Evolutionary conservation across 352 stramenopile species (phyloP).

Genomic region (Lagenidium giganteum): DNA sequence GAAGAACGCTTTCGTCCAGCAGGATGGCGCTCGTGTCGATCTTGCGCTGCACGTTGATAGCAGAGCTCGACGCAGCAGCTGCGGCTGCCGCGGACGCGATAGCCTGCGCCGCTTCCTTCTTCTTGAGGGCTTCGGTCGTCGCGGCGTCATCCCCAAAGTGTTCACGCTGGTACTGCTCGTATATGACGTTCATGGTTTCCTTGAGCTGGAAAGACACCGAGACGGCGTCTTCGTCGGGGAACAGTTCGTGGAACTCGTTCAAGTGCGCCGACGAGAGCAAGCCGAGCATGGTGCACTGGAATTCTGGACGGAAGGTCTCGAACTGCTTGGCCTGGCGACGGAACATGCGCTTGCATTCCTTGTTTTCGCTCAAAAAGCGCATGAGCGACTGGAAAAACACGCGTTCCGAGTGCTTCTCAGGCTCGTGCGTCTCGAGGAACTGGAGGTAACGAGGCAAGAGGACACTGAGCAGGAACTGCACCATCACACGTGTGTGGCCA

Average conservation of each 20-base stretch:
- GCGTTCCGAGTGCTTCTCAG: constrained; percentile 5
- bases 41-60: constrained; percentile 69
- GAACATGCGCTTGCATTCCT: constrained; percentile 80
- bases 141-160: constrained; percentile 30
- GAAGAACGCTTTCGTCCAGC: constrained; percentile 56
- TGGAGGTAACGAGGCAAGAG: constrained; percentile 66
- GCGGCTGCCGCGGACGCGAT: too few relatives aligned
- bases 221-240: constrained; percentile 43
- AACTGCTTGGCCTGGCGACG: constrained; percentile 65
- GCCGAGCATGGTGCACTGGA: constrained; percentile 68
- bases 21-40: constrained; percentile 63
- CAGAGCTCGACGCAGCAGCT: too few relatives aligned
- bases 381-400: constrained; percentile 47
- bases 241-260: constrained; percentile 75
- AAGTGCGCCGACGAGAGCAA: constrained; percentile 51
- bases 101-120: too few relatives aligned
- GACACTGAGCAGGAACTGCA: constrained; percentile 61
- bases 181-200: constrained; percentile 54
- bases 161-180: constrained; percentile 72
- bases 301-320: constrained; percentile 50
- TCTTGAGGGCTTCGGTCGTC: not conserved
- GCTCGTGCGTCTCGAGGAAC: constrained; percentile 4
- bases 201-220: constrained; percentile 62
- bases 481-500: constrained; percentile 75
- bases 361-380: constrained; percentile 73